Conservation (phyloP, 805 yeast genomes). For the Teunomyces stri region DNA sequence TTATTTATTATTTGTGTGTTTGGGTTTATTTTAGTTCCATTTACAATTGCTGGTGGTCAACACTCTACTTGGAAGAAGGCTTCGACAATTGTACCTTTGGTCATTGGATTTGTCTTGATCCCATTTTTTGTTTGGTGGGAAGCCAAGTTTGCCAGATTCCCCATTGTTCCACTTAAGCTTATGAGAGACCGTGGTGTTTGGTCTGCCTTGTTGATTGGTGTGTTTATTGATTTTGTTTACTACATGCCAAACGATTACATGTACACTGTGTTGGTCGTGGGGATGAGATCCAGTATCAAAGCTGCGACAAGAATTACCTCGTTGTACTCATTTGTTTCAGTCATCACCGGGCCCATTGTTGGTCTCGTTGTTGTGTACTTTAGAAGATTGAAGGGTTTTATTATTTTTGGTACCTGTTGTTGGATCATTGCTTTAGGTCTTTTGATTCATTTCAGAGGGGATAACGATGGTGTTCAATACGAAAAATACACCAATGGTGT, state of each 20-base stretch:
- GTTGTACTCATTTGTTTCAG: slow-evolving; percentile 64
- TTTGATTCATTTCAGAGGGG: slow-evolving; percentile 55
- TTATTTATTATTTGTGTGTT: slow-evolving; percentile 52
- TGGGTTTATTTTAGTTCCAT: slow-evolving; percentile 67
- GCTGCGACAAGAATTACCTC: slow-evolving; percentile 69
- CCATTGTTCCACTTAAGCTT: slow-evolving; percentile 59
- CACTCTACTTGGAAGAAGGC: slow-evolving; percentile 55
- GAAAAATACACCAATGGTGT: slow-evolving; percentile 45
- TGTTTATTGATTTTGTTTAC: slow-evolving; percentile 60
- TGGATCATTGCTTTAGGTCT: slow-evolving; percentile 66
- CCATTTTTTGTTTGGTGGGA: slow-evolving; percentile 68
- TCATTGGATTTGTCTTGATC: slow-evolving; percentile 59
- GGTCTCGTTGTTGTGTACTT: slow-evolving; percentile 51
- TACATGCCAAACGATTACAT: slow-evolving; percentile 69
- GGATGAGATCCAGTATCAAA: slow-evolving; percentile 52
- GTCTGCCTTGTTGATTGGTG: slow-evolving; percentile 61
- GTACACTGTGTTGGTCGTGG: slow-evolving; percentile 64
- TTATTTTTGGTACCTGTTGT: slow-evolving; percentile 53
- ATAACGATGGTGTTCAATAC: slow-evolving; percentile 33
- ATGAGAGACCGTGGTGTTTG: slow-evolving; percentile 70
- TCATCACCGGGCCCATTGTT: slow-evolving; percentile 54
- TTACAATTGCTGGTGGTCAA: slow-evolving; percentile 73
- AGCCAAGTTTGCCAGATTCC: slow-evolving; percentile 50
- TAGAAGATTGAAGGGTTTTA: slow-evolving; percentile 57
- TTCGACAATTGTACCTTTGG: slow-evolving; percentile 65